Base-by-base conservation (phyloP, 225 moss, liverwort and hornwort species). In the Straminergon stramineum region DNA sequence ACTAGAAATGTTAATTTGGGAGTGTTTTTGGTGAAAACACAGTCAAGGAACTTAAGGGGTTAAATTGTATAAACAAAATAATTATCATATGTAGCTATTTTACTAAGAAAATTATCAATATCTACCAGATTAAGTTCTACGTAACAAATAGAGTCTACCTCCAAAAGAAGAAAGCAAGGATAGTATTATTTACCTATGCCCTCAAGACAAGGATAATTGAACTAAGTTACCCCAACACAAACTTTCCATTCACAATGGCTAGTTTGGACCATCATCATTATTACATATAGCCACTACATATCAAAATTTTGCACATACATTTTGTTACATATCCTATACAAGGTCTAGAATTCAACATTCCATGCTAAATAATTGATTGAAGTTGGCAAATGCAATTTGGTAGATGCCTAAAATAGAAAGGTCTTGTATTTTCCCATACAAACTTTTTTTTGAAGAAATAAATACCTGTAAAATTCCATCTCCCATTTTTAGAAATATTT, bases 321-420 rank as follows among this genome's bases (percentile, higher is more conserved):
- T 51, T 75, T 75, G 2, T 75, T 75, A 11, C 8, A 55, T 15
- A 9, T 0, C 0, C 0, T 9, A 55, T 23, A 6, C 0, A 37
- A 6, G 6, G 55, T 55, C 2, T 23, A 37, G 6, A 24, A 24
- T 23, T 78, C 6, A 78, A 23, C 15, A 37, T 24, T 37, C 10
- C 7, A 15, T 23, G 3, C 1, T 0, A 3, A 77, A 53, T 22
- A 77, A 34, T 53, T 34, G 34, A 52, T 76, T 34, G 5, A 76
- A 76, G 8, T 52, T 52, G 34, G 8, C 76, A 20, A 34, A 13
- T 14, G 2, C 2, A 2, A 22, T 77, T 53, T 34, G 14, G 1
- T 22, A 77, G 9, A 77, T 77, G 53, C 41, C 22, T 35, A 28
- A 22, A 53, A 0, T 35, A 53, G 1, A 3, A 76, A 76, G 21